phyloP scores from a whole-genome alignment of 2,329 filamentous ascomycete species.

The Eurotiales sp. region DNA sequence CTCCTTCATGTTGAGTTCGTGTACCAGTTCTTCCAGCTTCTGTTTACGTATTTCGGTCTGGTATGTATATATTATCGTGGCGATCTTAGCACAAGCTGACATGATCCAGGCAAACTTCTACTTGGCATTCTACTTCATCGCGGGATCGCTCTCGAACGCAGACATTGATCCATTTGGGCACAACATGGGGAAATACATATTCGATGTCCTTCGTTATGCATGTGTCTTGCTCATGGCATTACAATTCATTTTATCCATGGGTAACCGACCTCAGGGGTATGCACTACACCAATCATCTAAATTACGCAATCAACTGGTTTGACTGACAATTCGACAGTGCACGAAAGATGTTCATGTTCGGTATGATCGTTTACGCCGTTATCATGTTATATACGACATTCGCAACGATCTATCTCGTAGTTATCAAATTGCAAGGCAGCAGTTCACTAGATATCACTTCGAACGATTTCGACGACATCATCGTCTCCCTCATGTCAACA shows the following conservation, averaged over 20 bases:
- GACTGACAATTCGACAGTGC: slow-evolving; percentile 46
- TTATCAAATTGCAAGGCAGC: slow-evolving; percentile 63
- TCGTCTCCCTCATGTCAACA: slow-evolving; percentile 84
- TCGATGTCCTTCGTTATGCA: slow-evolving; percentile 78
- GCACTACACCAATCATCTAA: too few species aligned
- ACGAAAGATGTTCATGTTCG: slow-evolving; percentile 80
- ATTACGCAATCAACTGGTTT: not conserved
- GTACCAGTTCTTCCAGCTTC: slow-evolving; percentile 86
- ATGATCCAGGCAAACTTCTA: slow-evolving; percentile 79
- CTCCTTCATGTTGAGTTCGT: slow-evolving; percentile 92
- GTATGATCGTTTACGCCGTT: slow-evolving; percentile 83
- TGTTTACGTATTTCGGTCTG: slow-evolving; percentile 97
- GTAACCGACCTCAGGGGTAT: slow-evolving; percentile 86
- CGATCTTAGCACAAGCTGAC: too few species aligned
- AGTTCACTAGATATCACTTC: slow-evolving; percentile 63
- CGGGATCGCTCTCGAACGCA: slow-evolving; percentile 77
- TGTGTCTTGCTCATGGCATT: slow-evolving; percentile 85
- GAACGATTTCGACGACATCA: slow-evolving; percentile 91
- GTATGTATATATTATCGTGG: slow-evolving; percentile 27
- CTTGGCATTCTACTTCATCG: slow-evolving; percentile 96
- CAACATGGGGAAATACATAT: slow-evolving; percentile 77
- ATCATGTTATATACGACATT: slow-evolving; percentile 98
- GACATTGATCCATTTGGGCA: slow-evolving; percentile 88
- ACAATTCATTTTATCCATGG: slow-evolving; percentile 94
- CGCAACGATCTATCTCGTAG: slow-evolving; percentile 81